Base-by-base conservation (phyloP, 768 basidiomycete species). In the Tulasnella sp. region DNA sequence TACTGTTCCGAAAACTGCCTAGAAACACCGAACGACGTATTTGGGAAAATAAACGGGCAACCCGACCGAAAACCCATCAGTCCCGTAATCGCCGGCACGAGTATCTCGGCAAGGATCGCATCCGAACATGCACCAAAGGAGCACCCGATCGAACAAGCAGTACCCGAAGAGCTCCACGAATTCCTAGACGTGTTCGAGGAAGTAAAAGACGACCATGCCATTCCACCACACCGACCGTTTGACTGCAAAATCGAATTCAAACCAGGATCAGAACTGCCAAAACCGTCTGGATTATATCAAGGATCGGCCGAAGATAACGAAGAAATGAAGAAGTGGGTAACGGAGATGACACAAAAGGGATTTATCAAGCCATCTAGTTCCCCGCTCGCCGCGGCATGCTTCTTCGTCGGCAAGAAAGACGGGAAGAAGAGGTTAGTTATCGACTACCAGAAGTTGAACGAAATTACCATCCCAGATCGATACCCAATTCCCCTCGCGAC, bases 351-450 rank as follows among this genome's bases (percentile, higher is more conserved):
- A 8, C 58, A 9, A 11, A 82, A 81, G 67, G 79, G 78, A 19
- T 77, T 38, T 36, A 79, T 79, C 40, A 64, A 68, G 14, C 34
- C 9, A 49, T 80, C 79, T 12, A 68, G 72, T 17, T 79, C 79
- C 0, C 72, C 81, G 22, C 75, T 74, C n/a, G 80, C 39, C 25
- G 71, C 79, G 3, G 79, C 81, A 2, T 77, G 81, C 58, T 77
- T 81, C 22, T 82, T 81, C 71, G 79, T 80, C 52, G 79, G 79
- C 71, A 81, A 80, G 73, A 78, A 79, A 69, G 80, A 80, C 45
- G 77, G 78, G 25, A 58, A 67, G 31, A 67, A 80, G 1, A 45
- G 80, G 22, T 73, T 81, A 0, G 78, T 77, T 71, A 77, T 80
- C 38, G 77, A 78, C 71, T 80, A 78, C 75, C 58, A 71, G 64